Evolutionary conservation across 2,329 filamentous ascomycete species (phyloP).

Genomic region (Fonsecaea erecta): DNA sequence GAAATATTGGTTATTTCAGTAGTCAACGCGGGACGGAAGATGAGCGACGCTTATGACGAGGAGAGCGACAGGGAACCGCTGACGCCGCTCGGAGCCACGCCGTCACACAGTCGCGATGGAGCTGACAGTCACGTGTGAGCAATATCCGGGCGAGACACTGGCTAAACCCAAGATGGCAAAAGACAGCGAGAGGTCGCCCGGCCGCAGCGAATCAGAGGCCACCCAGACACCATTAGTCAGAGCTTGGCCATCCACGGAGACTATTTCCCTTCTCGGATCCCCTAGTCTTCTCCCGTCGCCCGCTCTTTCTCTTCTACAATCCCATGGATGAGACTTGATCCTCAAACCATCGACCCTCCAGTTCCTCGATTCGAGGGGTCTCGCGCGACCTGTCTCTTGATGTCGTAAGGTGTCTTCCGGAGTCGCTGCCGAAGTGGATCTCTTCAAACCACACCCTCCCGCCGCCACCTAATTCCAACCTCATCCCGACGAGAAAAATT

Average conservation of each 20-base stretch:
- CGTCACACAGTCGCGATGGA: background rate
- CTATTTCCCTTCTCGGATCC: constrained; percentile 10
- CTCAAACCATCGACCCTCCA: constrained; percentile 12
- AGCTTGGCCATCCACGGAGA: background rate
- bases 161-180: background rate
- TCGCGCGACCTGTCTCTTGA: constrained; percentile 4
- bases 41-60: background rate
- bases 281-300: constrained; percentile 12
- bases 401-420: constrained; percentile 13
- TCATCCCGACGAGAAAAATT: constrained; percentile 1
- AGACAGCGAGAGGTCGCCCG: background rate
- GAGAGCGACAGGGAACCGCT: background rate
- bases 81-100: too few species aligned
- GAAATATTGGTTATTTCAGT: background rate
- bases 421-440: background rate
- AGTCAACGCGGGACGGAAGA: background rate
- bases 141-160: background rate
- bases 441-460: background rate
- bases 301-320: constrained; percentile 11
- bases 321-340: constrained; percentile 19
- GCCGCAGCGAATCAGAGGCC: background rate
- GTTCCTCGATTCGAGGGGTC: constrained; percentile 8
- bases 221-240: background rate
- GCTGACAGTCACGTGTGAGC: background rate
- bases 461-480: constrained; percentile 21